Evolutionary conservation across 1,284 basidiomycete species (phyloP).

Genomic region (Abortiporus biennis): DNA sequence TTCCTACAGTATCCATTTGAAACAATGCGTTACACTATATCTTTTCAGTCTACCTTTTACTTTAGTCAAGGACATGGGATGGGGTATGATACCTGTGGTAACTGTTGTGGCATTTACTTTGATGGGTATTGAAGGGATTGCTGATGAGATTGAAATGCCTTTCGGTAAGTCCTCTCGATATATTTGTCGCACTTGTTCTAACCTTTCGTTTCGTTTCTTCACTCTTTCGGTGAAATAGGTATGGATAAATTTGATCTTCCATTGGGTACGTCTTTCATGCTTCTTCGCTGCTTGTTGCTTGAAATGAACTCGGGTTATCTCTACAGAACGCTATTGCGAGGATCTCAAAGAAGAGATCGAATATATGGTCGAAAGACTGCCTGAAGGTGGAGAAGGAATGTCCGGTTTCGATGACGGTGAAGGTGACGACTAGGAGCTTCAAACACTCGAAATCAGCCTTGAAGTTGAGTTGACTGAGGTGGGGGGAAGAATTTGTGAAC

Average conservation of each 20-base stretch:
- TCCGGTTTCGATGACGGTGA: slow-evolving; percentile 68
- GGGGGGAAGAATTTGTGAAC: too few species aligned
- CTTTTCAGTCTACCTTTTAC: slow-evolving; percentile 84
- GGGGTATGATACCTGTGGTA: slow-evolving; percentile 79
- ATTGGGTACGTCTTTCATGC: slow-evolving; percentile 42
- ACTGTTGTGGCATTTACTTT: slow-evolving; percentile 83
- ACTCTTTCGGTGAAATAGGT: slow-evolving; percentile 30
- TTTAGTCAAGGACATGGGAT: slow-evolving; percentile 71
- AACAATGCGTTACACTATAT: slow-evolving; percentile 89
- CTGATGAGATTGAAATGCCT: slow-evolving; percentile 89
- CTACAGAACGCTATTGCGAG: slow-evolving; percentile 72
- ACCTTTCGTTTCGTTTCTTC: background rate
- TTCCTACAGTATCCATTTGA: slow-evolving; percentile 83
- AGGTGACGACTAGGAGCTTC: slow-evolving; percentile 69
- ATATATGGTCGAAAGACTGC: slow-evolving; percentile 74
- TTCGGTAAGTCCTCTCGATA: slow-evolving; percentile 46
- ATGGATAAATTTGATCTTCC: slow-evolving; percentile 61
- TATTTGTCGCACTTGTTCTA: slow-evolving; percentile 3
- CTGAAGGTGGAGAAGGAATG: slow-evolving; percentile 67
- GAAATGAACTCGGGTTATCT: slow-evolving; percentile 9
- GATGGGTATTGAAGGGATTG: slow-evolving; percentile 92
- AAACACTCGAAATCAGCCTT: too few species aligned
- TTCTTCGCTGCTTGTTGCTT: background rate
- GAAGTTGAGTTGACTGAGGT: too few species aligned
- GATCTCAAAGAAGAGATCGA: slow-evolving; percentile 82